A percentile compares a stretch with the other conserved stretches of the same genome.
These are phyloP conservation scores for Ziziphus jujuba DNA, from an alignment of 306 rosid genomes.

Conservation along the genomic window DNA sequence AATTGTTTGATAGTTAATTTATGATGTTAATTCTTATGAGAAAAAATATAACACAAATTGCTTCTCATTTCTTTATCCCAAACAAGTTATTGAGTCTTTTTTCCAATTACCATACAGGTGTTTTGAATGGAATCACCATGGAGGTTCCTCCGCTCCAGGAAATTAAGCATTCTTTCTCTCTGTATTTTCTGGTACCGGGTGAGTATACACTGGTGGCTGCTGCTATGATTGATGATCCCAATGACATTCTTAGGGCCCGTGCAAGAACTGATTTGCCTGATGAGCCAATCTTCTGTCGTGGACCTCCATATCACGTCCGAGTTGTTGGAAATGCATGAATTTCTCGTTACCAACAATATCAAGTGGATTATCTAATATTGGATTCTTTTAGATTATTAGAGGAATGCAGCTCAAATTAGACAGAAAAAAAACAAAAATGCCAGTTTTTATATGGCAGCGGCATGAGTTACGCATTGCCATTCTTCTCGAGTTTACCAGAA, in stretches of 20 bases:
- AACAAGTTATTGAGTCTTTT: background rate
- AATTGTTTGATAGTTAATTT: too few relatives aligned
- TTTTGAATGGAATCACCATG: slow-evolving; percentile 65
- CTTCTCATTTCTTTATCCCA: background rate
- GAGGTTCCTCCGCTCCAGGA: slow-evolving; percentile 87
- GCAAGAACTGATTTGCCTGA: slow-evolving; percentile 67
- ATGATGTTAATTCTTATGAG: too few relatives aligned
- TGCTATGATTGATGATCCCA: slow-evolving; percentile 80
- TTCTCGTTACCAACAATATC: background rate
- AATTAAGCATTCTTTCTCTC: slow-evolving; percentile 65
- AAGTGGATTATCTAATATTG: background rate
- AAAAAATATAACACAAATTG: background rate
- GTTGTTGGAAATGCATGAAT: slow-evolving; percentile 59
- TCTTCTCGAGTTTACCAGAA: slow-evolving; percentile 1
- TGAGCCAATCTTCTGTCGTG: slow-evolving; percentile 90
- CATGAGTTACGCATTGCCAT: slow-evolving; percentile 18
- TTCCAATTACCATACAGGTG: slow-evolving; percentile 44
- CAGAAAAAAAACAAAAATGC: background rate
- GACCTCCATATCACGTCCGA: slow-evolving; percentile 86
- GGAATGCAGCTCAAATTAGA: slow-evolving; percentile 20
- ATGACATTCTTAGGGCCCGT: slow-evolving; percentile 77
- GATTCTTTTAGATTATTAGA: slow-evolving; percentile 11
- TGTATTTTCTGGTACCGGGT: slow-evolving; percentile 90
- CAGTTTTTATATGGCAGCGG: slow-evolving; percentile 24
- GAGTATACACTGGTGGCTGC: slow-evolving; percentile 82